Conservation (phyloP, 2,329 filamentous ascomycete species). For the Dryadomyces sulphureus region DNA sequence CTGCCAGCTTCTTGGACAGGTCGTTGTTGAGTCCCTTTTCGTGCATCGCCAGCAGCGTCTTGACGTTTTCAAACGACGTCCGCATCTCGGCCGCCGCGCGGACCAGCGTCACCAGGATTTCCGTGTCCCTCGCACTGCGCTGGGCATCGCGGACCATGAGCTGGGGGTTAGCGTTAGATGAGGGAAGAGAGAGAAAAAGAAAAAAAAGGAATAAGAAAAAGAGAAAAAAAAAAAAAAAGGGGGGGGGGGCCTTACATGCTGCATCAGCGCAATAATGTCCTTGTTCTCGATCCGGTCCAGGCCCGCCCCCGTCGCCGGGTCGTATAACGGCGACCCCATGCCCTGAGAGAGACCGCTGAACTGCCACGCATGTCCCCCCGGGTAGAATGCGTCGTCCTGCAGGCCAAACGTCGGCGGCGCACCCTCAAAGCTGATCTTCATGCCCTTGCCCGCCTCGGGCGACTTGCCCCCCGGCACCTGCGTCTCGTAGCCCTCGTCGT, state of each 20-base stretch:
- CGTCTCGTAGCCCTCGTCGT: conserved; percentile 86
- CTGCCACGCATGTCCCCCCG: conserved; percentile 46
- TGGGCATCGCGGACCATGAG: conserved; percentile 94
- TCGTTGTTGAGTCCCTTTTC: conserved; percentile 78
- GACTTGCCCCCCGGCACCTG: conserved; percentile 45
- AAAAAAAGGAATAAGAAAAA: not conserved
- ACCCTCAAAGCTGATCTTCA: conserved; percentile 38
- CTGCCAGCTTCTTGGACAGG: conserved; percentile 56
- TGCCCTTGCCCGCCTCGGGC: conserved; percentile 39
- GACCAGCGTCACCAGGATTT: conserved; percentile 88
- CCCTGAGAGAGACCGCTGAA: conserved; percentile 85
- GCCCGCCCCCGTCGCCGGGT: conserved; percentile 72
- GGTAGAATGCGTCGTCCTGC: conserved; percentile 53
- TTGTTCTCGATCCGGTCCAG: conserved; percentile 90
- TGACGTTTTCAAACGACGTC: conserved; percentile 90
- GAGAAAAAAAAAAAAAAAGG: conserved; percentile 14
- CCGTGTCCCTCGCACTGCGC: conserved; percentile 87
- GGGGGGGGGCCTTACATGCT: conserved; percentile 77
- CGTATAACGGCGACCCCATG: conserved; percentile 78
- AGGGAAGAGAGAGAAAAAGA: not conserved
- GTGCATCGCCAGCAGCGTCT: conserved; percentile 76
- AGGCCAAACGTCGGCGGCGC: conserved; percentile 17
- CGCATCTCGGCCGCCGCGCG: conserved; percentile 94
- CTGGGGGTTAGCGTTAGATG: conserved; percentile 19
- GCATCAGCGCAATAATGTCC: conserved; percentile 95